These are phyloP conservation scores for Ogataea paradorogensis DNA, from an alignment of 805 yeast genomes.

Conservation along the genomic window DNA sequence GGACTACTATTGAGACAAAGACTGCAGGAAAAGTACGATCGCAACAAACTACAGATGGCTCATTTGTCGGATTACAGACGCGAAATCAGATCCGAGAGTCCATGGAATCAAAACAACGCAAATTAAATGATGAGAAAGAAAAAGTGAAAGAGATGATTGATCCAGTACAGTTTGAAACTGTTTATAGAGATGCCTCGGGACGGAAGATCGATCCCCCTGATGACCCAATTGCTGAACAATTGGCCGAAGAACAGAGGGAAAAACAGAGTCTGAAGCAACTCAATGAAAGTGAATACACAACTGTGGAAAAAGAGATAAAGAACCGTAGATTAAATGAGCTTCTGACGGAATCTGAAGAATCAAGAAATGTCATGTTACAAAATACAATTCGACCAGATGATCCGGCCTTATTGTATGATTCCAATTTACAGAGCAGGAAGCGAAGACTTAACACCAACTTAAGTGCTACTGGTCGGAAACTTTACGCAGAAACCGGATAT, in stretches of 20 bases:
- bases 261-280: conserved; percentile 26
- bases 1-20: conserved; percentile 22
- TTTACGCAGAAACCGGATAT: conserved; percentile 47
- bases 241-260: conserved; percentile 17
- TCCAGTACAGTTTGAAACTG: conserved; percentile 33
- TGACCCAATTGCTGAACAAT: conserved; percentile 8
- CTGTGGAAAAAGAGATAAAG: conserved; percentile 36
- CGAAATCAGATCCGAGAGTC: conserved; percentile 41
- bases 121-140: conserved; percentile 29
- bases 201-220: conserved; percentile 26
- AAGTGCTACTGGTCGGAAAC: conserved; percentile 47
- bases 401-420: conserved; percentile 53
- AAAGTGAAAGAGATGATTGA: conserved; percentile 18
- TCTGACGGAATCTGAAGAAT: conserved; percentile 34
- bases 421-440: conserved; percentile 22
- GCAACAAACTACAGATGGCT: conserved; percentile 22
- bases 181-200: conserved; percentile 64
- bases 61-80: conserved; percentile 43
- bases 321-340: conserved; percentile 31
- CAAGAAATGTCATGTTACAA: conserved; percentile 35
- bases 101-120: conserved; percentile 19
- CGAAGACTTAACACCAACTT: conserved; percentile 17
- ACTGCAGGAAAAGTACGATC: conserved; percentile 18
- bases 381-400: conserved; percentile 50
- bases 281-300: conserved; percentile 41